phyloP scores from a whole-genome alignment of 2,329 filamentous ascomycete species.

The Apiospora koreana region DNA sequence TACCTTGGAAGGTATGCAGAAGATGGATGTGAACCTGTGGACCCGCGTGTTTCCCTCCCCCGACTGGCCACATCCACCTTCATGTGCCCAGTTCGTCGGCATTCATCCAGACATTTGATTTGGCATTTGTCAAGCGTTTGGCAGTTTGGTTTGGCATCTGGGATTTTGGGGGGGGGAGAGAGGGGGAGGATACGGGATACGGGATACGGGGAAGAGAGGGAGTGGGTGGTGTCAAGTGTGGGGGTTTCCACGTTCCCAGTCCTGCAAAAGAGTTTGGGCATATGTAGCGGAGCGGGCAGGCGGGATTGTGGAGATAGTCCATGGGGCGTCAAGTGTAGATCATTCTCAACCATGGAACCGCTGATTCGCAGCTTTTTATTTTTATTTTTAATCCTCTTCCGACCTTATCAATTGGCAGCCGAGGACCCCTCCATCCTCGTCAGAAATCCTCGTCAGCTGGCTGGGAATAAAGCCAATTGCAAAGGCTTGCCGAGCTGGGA shows the following conservation, averaged over 20 bases:
- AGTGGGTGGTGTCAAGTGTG: constrained; percentile 4
- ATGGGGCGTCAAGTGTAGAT: not conserved
- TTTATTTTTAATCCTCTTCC: not conserved
- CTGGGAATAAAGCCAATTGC: constrained; percentile 15
- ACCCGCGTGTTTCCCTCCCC: not conserved
- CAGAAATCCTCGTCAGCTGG: not conserved
- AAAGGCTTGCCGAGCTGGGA: constrained; percentile 13
- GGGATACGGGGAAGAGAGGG: no score
- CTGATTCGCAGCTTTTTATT: not conserved
- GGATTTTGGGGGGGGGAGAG: not conserved
- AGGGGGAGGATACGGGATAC: no score
- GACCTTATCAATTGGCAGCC: not conserved
- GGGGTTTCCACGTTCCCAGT: not conserved
- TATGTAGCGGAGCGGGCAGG: constrained; percentile 5
- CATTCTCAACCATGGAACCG: not conserved
- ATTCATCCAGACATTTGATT: not conserved
- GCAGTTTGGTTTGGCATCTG: not conserved
- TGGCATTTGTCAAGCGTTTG: not conserved
- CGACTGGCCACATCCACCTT: not conserved
- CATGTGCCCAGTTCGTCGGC: not conserved
- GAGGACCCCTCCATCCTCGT: not conserved
- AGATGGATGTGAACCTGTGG: not conserved
- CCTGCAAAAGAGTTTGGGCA: not conserved
- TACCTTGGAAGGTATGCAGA: not conserved
- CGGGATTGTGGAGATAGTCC: not conserved